A percentile compares a stretch with the other conserved stretches of the same genome.
Evolutionary conservation across 129 eudicot genomes (phyloP).

Genomic region (Arctium minus): DNA sequence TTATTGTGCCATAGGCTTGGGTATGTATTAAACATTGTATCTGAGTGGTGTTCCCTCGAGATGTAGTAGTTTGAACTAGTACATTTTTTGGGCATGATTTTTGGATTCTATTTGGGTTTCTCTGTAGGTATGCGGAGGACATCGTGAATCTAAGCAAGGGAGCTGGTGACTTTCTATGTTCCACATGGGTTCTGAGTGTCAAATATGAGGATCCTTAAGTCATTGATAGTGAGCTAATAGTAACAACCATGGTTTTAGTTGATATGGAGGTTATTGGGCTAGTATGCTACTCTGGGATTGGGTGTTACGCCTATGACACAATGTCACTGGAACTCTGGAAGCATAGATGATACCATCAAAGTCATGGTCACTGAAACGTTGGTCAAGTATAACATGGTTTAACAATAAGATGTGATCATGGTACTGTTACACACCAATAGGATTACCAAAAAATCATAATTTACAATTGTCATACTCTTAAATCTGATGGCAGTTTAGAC

Average conservation of each 20-base stretch:
- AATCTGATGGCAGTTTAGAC: not conserved
- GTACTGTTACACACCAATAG: not conserved
- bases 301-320: not conserved
- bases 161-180: not conserved
- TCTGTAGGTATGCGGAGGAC: not conserved
- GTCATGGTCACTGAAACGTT: not conserved
- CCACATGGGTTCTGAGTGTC: not conserved
- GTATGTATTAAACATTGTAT: not conserved
- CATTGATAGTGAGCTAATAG: too few relatives aligned
- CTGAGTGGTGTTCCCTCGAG: not conserved
- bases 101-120: not conserved
- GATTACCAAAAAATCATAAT: not conserved
- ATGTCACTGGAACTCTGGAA: not conserved
- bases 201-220: not conserved
- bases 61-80: not conserved
- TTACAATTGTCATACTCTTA: not conserved
- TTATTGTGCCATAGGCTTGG: not conserved
- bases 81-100: not conserved
- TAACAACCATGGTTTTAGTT: not conserved
- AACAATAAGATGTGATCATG: not conserved
- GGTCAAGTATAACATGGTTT: not conserved
- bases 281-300: not conserved
- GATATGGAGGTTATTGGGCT: not conserved
- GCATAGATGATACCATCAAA: not conserved
- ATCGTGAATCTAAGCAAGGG: not conserved